These are phyloP conservation scores for Sophora flavescens DNA, from an alignment of 306 rosid genomes.

Conservation along the genomic window DNA sequence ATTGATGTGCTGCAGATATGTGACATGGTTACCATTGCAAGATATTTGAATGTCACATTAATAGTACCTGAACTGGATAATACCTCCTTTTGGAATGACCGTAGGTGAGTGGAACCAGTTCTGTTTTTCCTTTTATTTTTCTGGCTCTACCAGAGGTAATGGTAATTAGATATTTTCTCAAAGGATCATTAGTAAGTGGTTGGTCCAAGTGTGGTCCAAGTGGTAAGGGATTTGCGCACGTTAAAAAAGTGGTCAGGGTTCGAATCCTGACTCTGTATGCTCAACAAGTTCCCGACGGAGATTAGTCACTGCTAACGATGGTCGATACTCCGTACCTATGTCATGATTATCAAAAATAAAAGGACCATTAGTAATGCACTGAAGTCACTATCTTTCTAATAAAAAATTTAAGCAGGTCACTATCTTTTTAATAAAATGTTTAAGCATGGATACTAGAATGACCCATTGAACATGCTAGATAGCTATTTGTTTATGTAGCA, in stretches of 20 bases:
- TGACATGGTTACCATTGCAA: slow-evolving; percentile 81
- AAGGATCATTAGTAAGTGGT: not conserved
- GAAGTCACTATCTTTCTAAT: not conserved
- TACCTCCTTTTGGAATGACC: slow-evolving; percentile 77
- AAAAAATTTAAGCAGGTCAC: no score
- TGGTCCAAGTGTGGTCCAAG: no score
- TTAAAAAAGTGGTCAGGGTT: no score
- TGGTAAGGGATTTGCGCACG: no score
- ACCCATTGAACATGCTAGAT: not conserved
- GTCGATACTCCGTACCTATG: no score
- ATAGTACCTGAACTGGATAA: slow-evolving; percentile 79
- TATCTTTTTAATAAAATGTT: no score
- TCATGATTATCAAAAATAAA: no score
- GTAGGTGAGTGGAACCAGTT: slow-evolving; percentile 52
- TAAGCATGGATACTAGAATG: not conserved
- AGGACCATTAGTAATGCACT: not conserved
- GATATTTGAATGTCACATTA: slow-evolving; percentile 68
- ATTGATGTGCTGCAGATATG: slow-evolving; percentile 57
- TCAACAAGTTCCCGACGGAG: no score
- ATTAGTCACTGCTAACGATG: no score
- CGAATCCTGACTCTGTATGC: no score
- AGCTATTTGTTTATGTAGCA: slow-evolving; percentile 1
- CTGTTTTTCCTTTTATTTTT: not conserved
- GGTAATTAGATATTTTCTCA: not conserved
- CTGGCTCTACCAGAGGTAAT: not conserved